Conservation (phyloP, 2,329 filamentous ascomycete species). For the Epichloe glyceriae region DNA sequence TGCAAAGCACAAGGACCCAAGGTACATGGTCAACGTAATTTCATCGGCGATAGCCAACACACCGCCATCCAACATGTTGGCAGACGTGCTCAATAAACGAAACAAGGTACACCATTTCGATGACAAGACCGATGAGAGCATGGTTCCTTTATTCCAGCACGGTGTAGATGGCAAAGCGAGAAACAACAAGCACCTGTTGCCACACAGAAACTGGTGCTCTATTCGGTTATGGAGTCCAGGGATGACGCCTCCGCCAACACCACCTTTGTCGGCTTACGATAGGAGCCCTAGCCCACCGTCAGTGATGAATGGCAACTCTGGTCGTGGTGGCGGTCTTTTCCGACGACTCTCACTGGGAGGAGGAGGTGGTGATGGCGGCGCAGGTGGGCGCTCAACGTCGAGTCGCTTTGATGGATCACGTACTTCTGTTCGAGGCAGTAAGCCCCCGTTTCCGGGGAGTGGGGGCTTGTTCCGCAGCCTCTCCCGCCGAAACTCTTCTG, state of each 20-base stretch:
- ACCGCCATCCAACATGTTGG: constrained; percentile 75
- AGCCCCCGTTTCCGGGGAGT: constrained; percentile 36
- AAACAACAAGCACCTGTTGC: constrained; percentile 82
- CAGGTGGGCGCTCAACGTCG: constrained; percentile 20
- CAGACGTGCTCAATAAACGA: constrained; percentile 83
- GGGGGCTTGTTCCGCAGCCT: constrained; percentile 33
- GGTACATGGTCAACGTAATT: constrained; percentile 94
- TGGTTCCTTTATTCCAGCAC: constrained; percentile 85
- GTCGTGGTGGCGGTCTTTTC: constrained; percentile 25
- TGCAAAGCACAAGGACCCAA: constrained; percentile 79
- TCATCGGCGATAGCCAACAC: constrained; percentile 91
- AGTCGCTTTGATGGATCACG: constrained; percentile 25
- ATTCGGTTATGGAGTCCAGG: constrained; percentile 77
- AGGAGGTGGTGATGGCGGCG: constrained; percentile 3
- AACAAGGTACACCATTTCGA: constrained; percentile 70
- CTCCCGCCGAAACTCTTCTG: constrained; percentile 21
- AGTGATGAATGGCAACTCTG: not conserved
- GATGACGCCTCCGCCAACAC: constrained; percentile 57
- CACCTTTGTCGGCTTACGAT: constrained; percentile 37
- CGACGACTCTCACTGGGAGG: constrained; percentile 26
- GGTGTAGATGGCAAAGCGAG: constrained; percentile 81
- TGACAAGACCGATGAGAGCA: constrained; percentile 76
- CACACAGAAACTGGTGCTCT: constrained; percentile 90
- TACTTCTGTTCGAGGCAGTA: constrained; percentile 27
- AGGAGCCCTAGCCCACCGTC: constrained; percentile 25